Evolutionary conservation across 345 rosid species (phyloP), one percentile per base, ranked within the genome.

Genomic region (Sonneratia caseolaris): DNA sequence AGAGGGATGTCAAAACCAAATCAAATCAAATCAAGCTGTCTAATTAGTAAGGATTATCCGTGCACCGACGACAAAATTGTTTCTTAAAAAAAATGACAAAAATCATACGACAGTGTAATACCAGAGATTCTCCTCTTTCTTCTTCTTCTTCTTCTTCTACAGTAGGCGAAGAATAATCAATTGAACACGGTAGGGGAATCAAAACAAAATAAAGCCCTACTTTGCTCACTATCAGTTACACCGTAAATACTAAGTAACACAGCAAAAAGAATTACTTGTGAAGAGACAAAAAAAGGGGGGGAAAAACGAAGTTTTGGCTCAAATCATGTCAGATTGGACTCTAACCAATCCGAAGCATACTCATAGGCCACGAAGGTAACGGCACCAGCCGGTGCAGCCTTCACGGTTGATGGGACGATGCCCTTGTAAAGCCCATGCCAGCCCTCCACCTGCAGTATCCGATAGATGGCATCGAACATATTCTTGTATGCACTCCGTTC

Each of bases 351-450:
- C 12, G 96, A 90, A 27, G 87, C 75, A 21, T 77, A 76, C 81
- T 95, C 98, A 49, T 82, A 92, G 67, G 89, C 94, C 73, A 95
- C 91, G 70, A 95, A 95, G 57, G 99, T 95, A 47, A 95, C 96
- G 49, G 99, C 99, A 70, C 97, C 91, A 49, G 98, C 99, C 35
- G 99, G 98, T 66, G 99, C 99, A 73, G 99, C 99, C 86, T 95
- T 95, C 73, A 92, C 76, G 14, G 94, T 90, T 66, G 99, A 95
- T 18, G 98, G 99, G 37, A 92, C 74, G 48, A 95, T 87, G 68
- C 99, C 99, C 78, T 95, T 95, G 72, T 95, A 95, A 70, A 95
- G 90, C 75, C 98, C 99, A 2, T 88, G 88, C 91, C 87, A 90
- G 56, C 99, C 98, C 80, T 95, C 99, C 0, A 69, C 37, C 64